phyloP scores from a whole-genome alignment of 768 basidiomycete genomes.

The Mycena filopes region DNA sequence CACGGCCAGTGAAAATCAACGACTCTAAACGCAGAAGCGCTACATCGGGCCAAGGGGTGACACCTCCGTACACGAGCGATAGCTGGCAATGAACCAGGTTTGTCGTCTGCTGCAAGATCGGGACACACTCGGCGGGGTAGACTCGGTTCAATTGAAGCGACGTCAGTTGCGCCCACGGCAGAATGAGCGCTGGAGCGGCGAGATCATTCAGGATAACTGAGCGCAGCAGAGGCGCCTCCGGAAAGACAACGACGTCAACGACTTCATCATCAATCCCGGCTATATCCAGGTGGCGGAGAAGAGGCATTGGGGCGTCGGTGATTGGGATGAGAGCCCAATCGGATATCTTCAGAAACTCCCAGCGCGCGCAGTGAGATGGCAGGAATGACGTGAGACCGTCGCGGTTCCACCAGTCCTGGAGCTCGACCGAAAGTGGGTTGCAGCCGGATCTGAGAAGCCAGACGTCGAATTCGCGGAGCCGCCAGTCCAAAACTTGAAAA shows the following conservation, averaged over 20 bases:
- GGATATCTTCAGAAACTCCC: background rate
- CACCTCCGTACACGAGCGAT: too few relatives aligned
- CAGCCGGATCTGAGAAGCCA: background rate
- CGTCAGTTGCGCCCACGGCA: background rate
- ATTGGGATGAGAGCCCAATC: too few relatives aligned
- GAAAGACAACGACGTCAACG: too few relatives aligned
- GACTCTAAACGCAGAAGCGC: background rate
- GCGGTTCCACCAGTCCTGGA: background rate
- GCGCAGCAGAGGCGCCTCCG: background rate
- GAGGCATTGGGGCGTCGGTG: background rate
- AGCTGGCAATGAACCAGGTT: background rate
- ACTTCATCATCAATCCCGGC: too few relatives aligned
- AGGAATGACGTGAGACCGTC: too few relatives aligned
- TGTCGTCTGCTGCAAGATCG: background rate
- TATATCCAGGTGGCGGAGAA: background rate
- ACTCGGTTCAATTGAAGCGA: too few relatives aligned
- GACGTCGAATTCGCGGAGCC: background rate
- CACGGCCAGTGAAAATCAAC: too few relatives aligned
- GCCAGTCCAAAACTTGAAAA: background rate
- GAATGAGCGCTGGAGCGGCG: background rate
- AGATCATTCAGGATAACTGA: background rate
- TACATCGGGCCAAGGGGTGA: too few relatives aligned
- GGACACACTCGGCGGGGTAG: background rate
- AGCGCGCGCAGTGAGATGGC: background rate
- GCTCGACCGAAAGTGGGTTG: background rate